Evolutionary conservation across 805 yeast species (phyloP), one percentile per base, ranked within the genome.

Genomic region (Wickerhamomyces silvicola): DNA sequence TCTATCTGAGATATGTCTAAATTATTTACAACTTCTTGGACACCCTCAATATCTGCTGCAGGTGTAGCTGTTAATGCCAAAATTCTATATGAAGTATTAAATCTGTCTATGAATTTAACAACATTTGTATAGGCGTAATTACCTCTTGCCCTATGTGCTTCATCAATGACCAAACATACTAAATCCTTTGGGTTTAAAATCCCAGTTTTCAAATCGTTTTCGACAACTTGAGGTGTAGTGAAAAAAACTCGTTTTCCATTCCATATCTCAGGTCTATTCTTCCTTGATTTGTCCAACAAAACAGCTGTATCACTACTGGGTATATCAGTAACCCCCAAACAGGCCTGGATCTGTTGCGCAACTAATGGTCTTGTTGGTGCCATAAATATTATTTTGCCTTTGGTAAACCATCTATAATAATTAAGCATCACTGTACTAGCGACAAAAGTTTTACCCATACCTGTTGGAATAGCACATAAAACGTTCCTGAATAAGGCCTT

Each of bases 311-410:
- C 80, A 15, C 70, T 62, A 30, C 78, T 62, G 1, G 94, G 81
- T 14, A 94, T 75, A 4, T 96, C 97, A 0, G 95, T 80, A 11
- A 84, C 77, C 7, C 85, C 81, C 34, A 86, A 68, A 52, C 95
- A 92, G 1, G 97, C 97, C 49, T 81, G 82, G 43, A 90, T 82
- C 58, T 92, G 98, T 59, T 92, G 99, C 1, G 95, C 88, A 6
- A 92, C 97, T 33, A 92, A 66, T 0, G 99, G 99, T 42, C 88
- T 68, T 2, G 99, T 92, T 0, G 99, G 99, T 0, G 99, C 98
- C 80, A 90, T 79, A 56, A 92, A 92, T 2, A 94, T 73, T 43
- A 92, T 75, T 50, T 88, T 92, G 3, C 86, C 76, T 5, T 59
- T 54, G 11, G 72, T 72, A 14, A 88, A 82, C 98, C 98, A 92